phyloP scores from a whole-genome alignment of 768 basidiomycete species.

The Brasilioporus rufonigricans region DNA sequence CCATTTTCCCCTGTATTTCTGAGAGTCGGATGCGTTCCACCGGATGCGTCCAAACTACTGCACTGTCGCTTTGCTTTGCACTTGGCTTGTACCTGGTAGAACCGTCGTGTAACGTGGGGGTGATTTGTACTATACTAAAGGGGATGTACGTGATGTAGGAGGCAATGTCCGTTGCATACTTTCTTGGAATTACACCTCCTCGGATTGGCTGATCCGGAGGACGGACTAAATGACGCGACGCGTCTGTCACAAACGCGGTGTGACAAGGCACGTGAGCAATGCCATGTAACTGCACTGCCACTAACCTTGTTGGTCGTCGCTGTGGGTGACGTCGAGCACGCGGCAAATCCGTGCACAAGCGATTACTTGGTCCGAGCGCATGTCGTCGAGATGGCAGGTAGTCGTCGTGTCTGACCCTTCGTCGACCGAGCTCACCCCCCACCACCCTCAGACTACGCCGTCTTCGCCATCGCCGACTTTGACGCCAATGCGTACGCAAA shows the following conservation, averaged over 20 bases:
- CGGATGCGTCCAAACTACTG: slow-evolving; percentile 11
- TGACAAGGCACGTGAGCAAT: slow-evolving; percentile 29
- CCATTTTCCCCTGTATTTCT: slow-evolving; percentile 18
- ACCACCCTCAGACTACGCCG: slow-evolving; percentile 57
- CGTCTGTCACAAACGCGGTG: slow-evolving; percentile 28
- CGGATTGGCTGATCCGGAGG: background rate
- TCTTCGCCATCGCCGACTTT: slow-evolving; percentile 74
- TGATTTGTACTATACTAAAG: slow-evolving; percentile 23
- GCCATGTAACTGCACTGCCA: slow-evolving; percentile 21
- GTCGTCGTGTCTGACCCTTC: background rate
- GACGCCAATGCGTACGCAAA: slow-evolving; percentile 91
- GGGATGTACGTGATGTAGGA: slow-evolving; percentile 13
- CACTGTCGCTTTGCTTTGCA: slow-evolving; percentile 22
- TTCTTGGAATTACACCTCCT: slow-evolving; percentile 19
- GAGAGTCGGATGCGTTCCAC: slow-evolving; percentile 2
- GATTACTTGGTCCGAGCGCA: background rate
- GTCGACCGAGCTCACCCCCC: background rate
- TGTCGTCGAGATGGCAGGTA: background rate
- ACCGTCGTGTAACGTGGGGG: slow-evolving; percentile 10
- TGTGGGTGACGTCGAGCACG: background rate
- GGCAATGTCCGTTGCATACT: slow-evolving; percentile 7
- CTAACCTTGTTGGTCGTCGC: background rate
- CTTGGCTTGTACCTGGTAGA: slow-evolving; percentile 21
- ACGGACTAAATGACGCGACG: slow-evolving; percentile 22
- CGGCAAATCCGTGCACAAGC: background rate